Evolutionary conservation across 495 filamentous ascomycete species (phyloP).

Genomic region (Astrothelium macrocarpum): DNA sequence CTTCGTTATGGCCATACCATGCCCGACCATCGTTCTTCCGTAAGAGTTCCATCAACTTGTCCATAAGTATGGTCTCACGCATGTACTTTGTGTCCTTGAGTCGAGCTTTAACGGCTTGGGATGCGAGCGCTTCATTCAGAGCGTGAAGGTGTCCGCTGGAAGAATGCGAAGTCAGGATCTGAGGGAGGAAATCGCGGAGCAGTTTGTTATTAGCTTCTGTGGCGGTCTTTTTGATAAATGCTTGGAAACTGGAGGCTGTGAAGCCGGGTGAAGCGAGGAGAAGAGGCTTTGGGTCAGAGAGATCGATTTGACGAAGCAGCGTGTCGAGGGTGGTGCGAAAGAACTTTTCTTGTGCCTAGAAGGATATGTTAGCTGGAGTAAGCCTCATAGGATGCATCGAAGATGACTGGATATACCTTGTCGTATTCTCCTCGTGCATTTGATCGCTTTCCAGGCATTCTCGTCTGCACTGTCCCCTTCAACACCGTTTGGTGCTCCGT

Average conservation of each 20-base stretch:
- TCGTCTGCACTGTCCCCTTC: conserved; percentile 75
- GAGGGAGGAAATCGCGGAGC: conserved; percentile 30
- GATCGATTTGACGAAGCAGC: conserved; percentile 68
- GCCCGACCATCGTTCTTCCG: conserved; percentile 81
- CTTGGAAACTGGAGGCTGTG: conserved; percentile 67
- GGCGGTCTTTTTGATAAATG: conserved; percentile 66
- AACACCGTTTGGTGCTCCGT: conserved; percentile 84
- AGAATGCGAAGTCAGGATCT: conserved; percentile 69
- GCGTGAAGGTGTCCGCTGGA: conserved; percentile 76
- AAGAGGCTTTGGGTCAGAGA: conserved; percentile 56
- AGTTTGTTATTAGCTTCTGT: conserved; percentile 50
- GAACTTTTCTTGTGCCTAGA: conserved; percentile 64
- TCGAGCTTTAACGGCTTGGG: conserved; percentile 60
- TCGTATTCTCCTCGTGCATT: conserved; percentile 36
- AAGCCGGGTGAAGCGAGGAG: conserved; percentile 87
- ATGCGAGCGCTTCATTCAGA: conserved; percentile 75
- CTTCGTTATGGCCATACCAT: conserved; percentile 83
- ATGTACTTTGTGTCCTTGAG: conserved; percentile 81
- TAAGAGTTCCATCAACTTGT: conserved; percentile 68
- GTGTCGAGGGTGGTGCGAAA: conserved; percentile 69
- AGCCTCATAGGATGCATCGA: neutral
- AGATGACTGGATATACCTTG: conserved; percentile 28
- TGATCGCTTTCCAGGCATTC: conserved; percentile 62
- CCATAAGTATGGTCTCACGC: conserved; percentile 74
- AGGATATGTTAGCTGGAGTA: conserved; percentile 56